Base-by-base conservation (phyloP, 345 rosid genomes). In the Gossypium australe region DNA sequence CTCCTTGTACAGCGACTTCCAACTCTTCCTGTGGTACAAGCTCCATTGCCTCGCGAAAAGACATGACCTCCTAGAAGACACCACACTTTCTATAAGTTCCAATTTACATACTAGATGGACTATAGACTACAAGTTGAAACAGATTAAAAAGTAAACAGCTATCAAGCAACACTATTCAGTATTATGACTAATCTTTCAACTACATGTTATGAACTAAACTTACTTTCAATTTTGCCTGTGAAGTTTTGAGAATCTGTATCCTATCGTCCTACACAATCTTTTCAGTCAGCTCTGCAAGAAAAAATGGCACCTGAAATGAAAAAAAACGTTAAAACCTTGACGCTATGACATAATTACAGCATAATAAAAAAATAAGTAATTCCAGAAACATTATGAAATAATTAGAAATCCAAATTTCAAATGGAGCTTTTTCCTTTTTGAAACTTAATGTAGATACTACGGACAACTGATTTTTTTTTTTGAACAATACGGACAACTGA, bases 11-110 rank as follows among this genome's bases (percentile, higher is more conserved):
- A 58, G 84, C 81, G 71, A 85, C 79, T 75, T 83, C 89, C 79
- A 86, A 77, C 82, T 92, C 97, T 77, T 88, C 98, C 53, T 80
- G 72, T 6, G 97, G 97, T 61, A 86, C 84, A 69, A 94, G 91
- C 71, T 90, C 94, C 94, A 94, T 89, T 24, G 88, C 85, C 84
- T 93, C 98, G 78, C 99, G 90, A 83, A 93, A 92, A 0, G 93
- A 84, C 77, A 87, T 61, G 79, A 93, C 92, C 72, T 96, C 99
- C 98, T 96, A 77, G 44, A 78, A 80, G 66, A 76, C 10, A 34
- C 34, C 17, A 55, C 14, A n/a, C 49, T 71, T 55, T 76, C 43
- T 72, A 43, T 75, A 66, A 75, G 73, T 59, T 56, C 16, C 73
- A 73, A 63, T 9, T 2, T 9, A 71, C 49, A 77, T 67, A 73